Conservation (phyloP, 2,329 filamentous ascomycete genomes). For the Fusarium fracticaudum region DNA sequence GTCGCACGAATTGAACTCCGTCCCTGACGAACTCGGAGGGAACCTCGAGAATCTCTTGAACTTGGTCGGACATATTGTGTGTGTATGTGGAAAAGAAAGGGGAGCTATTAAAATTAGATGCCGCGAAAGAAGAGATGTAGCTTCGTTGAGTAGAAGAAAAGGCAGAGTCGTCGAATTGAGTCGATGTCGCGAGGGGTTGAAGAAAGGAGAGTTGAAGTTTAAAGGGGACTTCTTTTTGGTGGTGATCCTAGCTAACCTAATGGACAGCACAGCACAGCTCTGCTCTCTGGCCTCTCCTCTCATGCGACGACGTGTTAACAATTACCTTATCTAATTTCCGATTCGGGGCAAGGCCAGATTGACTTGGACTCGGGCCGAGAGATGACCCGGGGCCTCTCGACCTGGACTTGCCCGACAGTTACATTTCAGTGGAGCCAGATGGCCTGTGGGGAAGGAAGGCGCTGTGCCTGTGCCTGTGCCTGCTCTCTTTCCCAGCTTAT, state of each 20-base stretch:
- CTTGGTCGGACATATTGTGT: conserved; percentile 69
- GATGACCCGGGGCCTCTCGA: conserved; percentile 9
- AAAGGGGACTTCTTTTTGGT: conserved; percentile 35
- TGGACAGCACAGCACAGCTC: conserved; percentile 21
- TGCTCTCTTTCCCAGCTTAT: conserved; percentile 33
- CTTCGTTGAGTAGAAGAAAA: conserved; percentile 10
- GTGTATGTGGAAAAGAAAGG: neutral
- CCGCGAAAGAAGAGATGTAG: neutral
- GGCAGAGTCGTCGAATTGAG: conserved; percentile 24
- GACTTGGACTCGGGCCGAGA: conserved; percentile 13
- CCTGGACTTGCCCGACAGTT: neutral
- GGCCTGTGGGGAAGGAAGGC: conserved; percentile 10
- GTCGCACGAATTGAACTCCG: conserved; percentile 69
- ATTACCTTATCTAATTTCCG: conserved; percentile 30
- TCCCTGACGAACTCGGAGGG: conserved; percentile 72
- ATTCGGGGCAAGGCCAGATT: conserved; percentile 30
- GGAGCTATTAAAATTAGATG: conserved; percentile 25
- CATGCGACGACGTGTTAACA: conserved; percentile 38
- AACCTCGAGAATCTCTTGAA: conserved; percentile 76
- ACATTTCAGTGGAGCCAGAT: conserved; percentile 7
- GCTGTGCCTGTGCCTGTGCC: neutral
- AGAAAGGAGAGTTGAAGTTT: conserved; percentile 35
- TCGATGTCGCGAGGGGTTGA: conserved; percentile 15
- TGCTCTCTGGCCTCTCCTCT: conserved; percentile 24
- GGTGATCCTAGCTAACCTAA: conserved; percentile 29